A percentile compares a stretch with the other conserved stretches of the same genome.
Conservation (phyloP, 768 basidiomycete genomes). For the Rubroboletus pulcherrimus region DNA sequence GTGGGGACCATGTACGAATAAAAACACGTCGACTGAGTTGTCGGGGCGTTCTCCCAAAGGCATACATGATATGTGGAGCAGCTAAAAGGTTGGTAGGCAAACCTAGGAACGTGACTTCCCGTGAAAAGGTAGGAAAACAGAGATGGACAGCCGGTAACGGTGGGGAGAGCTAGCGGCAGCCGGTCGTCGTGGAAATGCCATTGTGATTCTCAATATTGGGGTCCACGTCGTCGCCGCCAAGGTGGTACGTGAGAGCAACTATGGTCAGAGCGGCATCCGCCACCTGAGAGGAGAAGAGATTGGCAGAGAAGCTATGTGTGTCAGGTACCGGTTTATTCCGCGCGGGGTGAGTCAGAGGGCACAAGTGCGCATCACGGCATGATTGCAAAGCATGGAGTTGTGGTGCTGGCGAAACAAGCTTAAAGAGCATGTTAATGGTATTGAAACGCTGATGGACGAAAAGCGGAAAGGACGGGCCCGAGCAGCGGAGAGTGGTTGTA, state of each 20-base stretch:
- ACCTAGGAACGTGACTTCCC: neutral
- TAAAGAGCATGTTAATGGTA: neutral
- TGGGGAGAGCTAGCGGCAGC: neutral
- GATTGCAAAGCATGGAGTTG: neutral
- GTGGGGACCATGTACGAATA: neutral
- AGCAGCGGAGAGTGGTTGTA: neutral
- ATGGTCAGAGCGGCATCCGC: neutral
- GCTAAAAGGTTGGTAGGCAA: neutral
- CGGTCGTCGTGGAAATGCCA: slow-evolving; percentile 19
- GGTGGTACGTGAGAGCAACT: slow-evolving; percentile 6
- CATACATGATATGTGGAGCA: neutral
- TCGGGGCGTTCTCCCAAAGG: neutral
- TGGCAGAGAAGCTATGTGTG: neutral
- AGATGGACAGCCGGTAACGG: neutral
- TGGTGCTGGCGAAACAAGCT: neutral
- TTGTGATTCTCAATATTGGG: neutral
- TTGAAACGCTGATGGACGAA: neutral
- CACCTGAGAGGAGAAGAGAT: slow-evolving; percentile 1
- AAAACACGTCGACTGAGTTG: neutral
- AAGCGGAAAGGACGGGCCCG: neutral
- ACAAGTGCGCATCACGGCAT: slow-evolving; percentile 5
- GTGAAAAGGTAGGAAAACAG: neutral
- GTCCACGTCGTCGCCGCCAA: slow-evolving; percentile 10
- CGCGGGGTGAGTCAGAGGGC: neutral
- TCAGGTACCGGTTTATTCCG: slow-evolving; percentile 20